Evolutionary conservation across 2,329 filamentous ascomycete genomes (phyloP), one percentile per base, ranked within the genome.

Genomic region (Colletotrichum chrysophilum): DNA sequence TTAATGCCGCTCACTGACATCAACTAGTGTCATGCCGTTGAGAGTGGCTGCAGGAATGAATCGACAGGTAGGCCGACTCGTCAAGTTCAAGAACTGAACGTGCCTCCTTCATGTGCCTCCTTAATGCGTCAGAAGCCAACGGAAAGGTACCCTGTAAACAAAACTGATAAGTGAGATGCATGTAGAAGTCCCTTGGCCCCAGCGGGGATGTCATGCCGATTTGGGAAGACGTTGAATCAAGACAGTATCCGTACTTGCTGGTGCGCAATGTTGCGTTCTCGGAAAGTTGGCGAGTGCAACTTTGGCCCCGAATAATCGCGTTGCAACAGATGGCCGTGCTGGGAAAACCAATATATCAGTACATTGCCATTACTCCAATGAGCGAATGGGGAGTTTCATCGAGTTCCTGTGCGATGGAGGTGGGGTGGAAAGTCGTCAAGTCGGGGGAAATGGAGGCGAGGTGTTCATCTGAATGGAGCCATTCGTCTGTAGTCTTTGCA

Each of bases 401-500:
- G 26, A 43, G 24, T 48, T 70, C 24, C 52, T 32, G 43, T 43
- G 62, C 58, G 55, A 18, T 28, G 13, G 13, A 48, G 48, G 36
- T 58, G 36, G 61, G 26, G 21, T 32, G 30, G 28, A 21, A 61
- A 55, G 43, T 30, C 28, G 62, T 62, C n/a, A 52, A 24, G n/a
- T 72, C 73, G 69, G 69, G 69, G 30, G 55, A 71, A 60, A 43
- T 62, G 26, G 38, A 58, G 32, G 73, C 43, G 64, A 75, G 56
- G 34, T 43, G 64, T 74, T 74, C 70, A 62, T 74, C 70, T 65
- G 70, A 74, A 74, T n/a, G 48, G 56, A 48, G 58, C 56, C 58
- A 74, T 74, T 64, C 66, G 21, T 64, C 71, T 58, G 43, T 26
- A 68, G 18, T 66, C 16, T 56, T n/a, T 43, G n/a, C 34, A 13